Evolutionary conservation across 805 yeast genomes (phyloP).

Genomic region (Ogataea salicorniae): DNA sequence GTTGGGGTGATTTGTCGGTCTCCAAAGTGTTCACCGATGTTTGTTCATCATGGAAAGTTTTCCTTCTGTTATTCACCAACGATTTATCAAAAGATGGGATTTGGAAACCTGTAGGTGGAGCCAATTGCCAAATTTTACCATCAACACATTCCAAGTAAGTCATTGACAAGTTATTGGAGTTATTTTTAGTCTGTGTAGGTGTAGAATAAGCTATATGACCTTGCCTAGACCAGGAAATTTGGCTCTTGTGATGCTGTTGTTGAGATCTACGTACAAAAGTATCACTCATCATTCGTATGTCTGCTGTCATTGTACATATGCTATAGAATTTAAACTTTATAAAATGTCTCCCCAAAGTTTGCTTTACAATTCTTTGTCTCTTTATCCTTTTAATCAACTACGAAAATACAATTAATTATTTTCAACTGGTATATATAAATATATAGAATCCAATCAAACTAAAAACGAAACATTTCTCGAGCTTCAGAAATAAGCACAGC

Average conservation of each 20-base stretch:
- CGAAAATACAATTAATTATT: too few relatives aligned
- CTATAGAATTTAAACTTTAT: background rate
- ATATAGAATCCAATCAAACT: too few relatives aligned
- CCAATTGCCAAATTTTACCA: slow-evolving; percentile 77
- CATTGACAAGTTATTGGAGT: slow-evolving; percentile 41
- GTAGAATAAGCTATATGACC: slow-evolving; percentile 74
- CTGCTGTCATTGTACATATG: slow-evolving; percentile 5
- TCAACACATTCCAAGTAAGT: slow-evolving; percentile 70
- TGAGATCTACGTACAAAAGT: slow-evolving; percentile 21
- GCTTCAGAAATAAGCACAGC: too few relatives aligned
- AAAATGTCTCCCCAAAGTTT: too few relatives aligned
- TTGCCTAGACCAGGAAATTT: slow-evolving; percentile 71
- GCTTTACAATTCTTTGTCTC: too few relatives aligned
- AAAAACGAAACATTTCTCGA: too few relatives aligned
- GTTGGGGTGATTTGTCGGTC: slow-evolving; percentile 8
- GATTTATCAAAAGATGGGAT: slow-evolving; percentile 13
- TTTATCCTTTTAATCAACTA: too few relatives aligned
- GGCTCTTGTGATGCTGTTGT: slow-evolving; percentile 9
- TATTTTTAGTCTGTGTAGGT: slow-evolving; percentile 25
- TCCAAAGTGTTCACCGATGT: background rate
- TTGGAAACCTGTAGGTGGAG: slow-evolving; percentile 42
- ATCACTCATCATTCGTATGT: slow-evolving; percentile 15
- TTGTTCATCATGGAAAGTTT: slow-evolving; percentile 23
- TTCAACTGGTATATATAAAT: too few relatives aligned
- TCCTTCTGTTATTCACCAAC: slow-evolving; percentile 9